Conservation (phyloP, 768 basidiomycete species). For the Leccinum olivaceopallidum region DNA sequence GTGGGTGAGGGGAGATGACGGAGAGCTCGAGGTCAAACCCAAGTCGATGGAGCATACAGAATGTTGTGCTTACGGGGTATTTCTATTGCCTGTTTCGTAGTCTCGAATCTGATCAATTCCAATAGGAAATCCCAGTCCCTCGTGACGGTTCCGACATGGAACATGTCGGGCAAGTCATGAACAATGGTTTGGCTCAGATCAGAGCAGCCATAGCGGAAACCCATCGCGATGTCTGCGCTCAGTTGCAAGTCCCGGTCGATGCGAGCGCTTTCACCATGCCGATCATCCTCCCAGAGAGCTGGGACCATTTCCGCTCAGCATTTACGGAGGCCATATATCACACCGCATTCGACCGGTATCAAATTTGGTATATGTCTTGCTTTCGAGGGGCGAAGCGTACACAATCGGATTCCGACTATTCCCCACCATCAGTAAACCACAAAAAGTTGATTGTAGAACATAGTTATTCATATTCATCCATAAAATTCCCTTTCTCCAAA, state of each 20-base stretch:
- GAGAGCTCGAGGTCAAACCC: background rate
- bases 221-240: background rate
- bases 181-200: background rate
- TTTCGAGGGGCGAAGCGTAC: background rate
- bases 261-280: background rate
- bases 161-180: background rate
- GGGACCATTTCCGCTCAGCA: background rate
- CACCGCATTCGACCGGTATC: background rate
- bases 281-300: background rate
- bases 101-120: background rate
- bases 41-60: background rate
- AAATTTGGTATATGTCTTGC: background rate
- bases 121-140: background rate
- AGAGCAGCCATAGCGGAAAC: background rate
- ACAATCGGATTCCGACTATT: background rate
- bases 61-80: background rate
- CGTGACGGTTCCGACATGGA: background rate
- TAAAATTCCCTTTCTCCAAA: too few species aligned
- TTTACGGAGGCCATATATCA: background rate
- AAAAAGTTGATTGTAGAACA: too few species aligned
- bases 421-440: too few species aligned
- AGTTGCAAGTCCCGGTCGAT: background rate
- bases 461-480: too few species aligned
- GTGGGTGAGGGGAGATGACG: background rate
- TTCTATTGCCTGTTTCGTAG: background rate